Conservation (phyloP, 352 stramenopile species). For the Pythium dissimile region DNA sequence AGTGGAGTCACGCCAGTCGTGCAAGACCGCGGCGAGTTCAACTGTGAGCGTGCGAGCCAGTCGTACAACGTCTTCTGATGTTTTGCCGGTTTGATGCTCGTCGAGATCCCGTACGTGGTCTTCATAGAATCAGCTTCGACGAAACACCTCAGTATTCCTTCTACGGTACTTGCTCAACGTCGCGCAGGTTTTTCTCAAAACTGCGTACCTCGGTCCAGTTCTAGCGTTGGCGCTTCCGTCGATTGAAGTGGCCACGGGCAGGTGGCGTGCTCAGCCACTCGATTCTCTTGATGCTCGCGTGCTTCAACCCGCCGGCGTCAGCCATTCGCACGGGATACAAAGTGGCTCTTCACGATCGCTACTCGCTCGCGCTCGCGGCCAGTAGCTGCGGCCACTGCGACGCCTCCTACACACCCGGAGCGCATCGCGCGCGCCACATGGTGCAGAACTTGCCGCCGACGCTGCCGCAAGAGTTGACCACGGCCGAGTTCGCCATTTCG, state of each 20-base stretch:
- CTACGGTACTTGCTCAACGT: constrained; percentile 22
- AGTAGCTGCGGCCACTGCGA: constrained; percentile 8
- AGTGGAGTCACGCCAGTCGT: constrained; percentile 59
- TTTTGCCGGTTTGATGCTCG: neutral
- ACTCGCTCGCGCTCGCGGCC: constrained; percentile 4
- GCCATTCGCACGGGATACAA: constrained; percentile 41
- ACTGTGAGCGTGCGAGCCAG: neutral
- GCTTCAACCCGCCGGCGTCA: constrained; percentile 53
- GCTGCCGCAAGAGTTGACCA: constrained; percentile 9
- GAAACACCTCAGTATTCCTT: constrained; percentile 1
- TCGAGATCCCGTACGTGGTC: neutral
- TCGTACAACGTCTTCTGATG: neutral
- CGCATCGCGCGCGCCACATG: constrained; percentile 9
- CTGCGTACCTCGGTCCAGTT: constrained; percentile 22
- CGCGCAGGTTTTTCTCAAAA: constrained; percentile 11
- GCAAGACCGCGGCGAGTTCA: constrained; percentile 78
- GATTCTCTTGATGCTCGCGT: constrained; percentile 67
- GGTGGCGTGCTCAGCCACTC: constrained; percentile 37
- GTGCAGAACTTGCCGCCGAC: neutral
- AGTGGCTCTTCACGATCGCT: constrained; percentile 39
- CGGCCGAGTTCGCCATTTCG: constrained; percentile 18
- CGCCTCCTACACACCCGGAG: neutral
- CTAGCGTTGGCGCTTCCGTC: constrained; percentile 12
- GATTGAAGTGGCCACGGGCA: constrained; percentile 16
- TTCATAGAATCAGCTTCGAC: constrained; percentile 15